Evolutionary conservation across 306 rosid species (phyloP).

Genomic region (Arachis stenosperma): DNA sequence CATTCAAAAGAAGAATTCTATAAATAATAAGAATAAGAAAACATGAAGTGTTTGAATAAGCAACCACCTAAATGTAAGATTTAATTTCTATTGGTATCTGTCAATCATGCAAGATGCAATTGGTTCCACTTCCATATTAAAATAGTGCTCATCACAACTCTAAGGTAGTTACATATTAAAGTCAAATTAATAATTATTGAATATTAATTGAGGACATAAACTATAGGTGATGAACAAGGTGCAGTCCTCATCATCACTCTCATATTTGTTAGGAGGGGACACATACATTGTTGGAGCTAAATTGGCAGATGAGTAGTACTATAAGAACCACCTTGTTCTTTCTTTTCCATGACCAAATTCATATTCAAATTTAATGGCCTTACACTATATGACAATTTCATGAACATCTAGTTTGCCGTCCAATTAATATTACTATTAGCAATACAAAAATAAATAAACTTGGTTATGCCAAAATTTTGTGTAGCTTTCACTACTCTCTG

Average conservation of each 20-base stretch:
- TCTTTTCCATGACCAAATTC: conserved; percentile 3
- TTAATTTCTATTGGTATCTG: conserved; percentile 9
- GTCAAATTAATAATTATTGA: neutral
- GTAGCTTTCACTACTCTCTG: neutral
- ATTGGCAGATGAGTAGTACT: conserved; percentile 1
- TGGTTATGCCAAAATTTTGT: neutral
- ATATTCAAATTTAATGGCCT: conserved; percentile 5
- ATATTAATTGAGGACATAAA: neutral
- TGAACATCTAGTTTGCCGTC: conserved; percentile 45
- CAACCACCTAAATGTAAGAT: conserved; percentile 6
- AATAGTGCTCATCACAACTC: neutral
- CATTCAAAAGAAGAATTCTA: conserved; percentile 17
- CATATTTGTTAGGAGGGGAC: neutral
- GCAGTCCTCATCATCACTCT: neutral
- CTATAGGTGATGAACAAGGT: conserved; percentile 25
- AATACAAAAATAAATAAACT: neutral
- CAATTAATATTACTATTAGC: neutral
- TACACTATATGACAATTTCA: conserved; percentile 28
- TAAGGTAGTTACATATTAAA: neutral
- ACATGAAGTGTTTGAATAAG: conserved; percentile 25
- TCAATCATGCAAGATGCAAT: neutral
- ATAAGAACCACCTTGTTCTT: neutral
- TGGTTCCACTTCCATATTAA: conserved; percentile 11
- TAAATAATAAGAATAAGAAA: neutral
- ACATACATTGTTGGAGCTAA: neutral